Base-by-base conservation (phyloP, 352 stramenopile species). In the Achlya hypogyna region DNA sequence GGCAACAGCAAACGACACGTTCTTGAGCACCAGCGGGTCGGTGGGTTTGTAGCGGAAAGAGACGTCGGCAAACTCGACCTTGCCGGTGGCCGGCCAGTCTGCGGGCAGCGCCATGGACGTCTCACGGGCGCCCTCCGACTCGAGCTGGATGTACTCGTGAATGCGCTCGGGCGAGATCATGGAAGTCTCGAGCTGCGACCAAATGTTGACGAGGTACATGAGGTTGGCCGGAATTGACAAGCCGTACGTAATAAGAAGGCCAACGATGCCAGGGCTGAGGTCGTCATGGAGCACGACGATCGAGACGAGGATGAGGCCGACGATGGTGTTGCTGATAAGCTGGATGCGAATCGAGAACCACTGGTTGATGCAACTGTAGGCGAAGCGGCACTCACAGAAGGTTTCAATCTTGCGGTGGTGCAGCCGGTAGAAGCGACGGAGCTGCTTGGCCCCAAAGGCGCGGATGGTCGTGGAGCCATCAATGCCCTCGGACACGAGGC, bases 81-180 rank as follows among this genome's bases (percentile, higher is more conserved):
- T 22, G 9, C 63, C 63, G 31, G 52, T n/a, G 16, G 22, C 14
- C 12, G 63, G 63, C 63, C 63, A 70, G 12, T 58, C 23, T 0
- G n/a, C 27, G 22, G 25, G 12, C 64, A 28, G 29, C 18, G 29
- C 22, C 3, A 8, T 14, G n/a, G 31, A 22, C 4, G 49, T 56
- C 10, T 16, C 49, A 1, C 40, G 60, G 18, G 16, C 22, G 29
- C 60, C 60, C 43, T 67, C 60, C 6, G 40, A 18, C 23, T 59
- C 42, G 25, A 82, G 45, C 40, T 91, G 78, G 31, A 86, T 83
- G 71, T 96, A 96, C 71, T 86, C 87, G 12, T 95, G 70, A 62
- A 98, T 79, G 34, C 89, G 79, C 67, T 96, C 89, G 2, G 95
- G 87, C 5, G 87, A 90, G 51, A 86, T 89, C 84, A 96, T 95